These are phyloP conservation scores for Scheffersomyces quercinus DNA, from an alignment of 1,139 yeast species.

Conservation along the genomic window DNA sequence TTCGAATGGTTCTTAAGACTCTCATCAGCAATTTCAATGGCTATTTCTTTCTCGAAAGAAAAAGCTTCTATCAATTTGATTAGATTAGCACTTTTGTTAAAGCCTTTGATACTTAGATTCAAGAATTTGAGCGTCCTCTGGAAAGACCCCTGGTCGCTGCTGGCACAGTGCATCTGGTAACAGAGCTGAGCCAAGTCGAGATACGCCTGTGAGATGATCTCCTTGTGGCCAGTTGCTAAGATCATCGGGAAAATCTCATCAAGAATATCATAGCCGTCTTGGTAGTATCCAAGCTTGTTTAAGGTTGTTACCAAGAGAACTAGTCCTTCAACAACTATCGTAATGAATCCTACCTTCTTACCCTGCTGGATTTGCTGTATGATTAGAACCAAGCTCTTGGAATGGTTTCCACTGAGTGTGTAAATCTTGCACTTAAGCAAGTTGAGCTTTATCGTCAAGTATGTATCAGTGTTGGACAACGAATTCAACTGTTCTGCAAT, in stretches of 20 bases:
- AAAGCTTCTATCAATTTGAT: slow-evolving; percentile 32
- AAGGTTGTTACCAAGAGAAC: slow-evolving; percentile 39
- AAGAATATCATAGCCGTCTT: slow-evolving; percentile 40
- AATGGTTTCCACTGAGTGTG: slow-evolving; percentile 34
- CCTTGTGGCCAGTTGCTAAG: slow-evolving; percentile 33
- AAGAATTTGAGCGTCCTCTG: slow-evolving; percentile 34
- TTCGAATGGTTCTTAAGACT: slow-evolving; percentile 33
- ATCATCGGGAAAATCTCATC: slow-evolving; percentile 41
- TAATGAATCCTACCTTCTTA: slow-evolving; percentile 38
- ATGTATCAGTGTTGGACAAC: slow-evolving; percentile 30
- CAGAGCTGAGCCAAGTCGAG: slow-evolving; percentile 35
- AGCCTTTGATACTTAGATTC: slow-evolving; percentile 46
- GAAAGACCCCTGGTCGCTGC: slow-evolving; percentile 12
- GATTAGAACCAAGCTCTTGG: slow-evolving; percentile 43
- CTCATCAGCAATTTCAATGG: slow-evolving; percentile 23
- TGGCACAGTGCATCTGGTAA: slow-evolving; percentile 18
- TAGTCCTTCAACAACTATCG: slow-evolving; percentile 42
- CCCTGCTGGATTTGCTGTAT: slow-evolving; percentile 47
- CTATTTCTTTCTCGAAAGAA: slow-evolving; percentile 36
- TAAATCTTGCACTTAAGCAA: slow-evolving; percentile 45
- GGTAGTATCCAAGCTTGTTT: slow-evolving; percentile 30
- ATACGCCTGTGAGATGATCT: slow-evolving; percentile 37
- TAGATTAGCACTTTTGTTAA: slow-evolving; percentile 31
- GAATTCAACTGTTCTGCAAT: slow-evolving; percentile 27
- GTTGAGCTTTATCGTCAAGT: slow-evolving; percentile 43